These are phyloP conservation scores for Exophiala sideris DNA, from an alignment of 2,329 filamentous ascomycete genomes.

Conservation along the genomic window DNA sequence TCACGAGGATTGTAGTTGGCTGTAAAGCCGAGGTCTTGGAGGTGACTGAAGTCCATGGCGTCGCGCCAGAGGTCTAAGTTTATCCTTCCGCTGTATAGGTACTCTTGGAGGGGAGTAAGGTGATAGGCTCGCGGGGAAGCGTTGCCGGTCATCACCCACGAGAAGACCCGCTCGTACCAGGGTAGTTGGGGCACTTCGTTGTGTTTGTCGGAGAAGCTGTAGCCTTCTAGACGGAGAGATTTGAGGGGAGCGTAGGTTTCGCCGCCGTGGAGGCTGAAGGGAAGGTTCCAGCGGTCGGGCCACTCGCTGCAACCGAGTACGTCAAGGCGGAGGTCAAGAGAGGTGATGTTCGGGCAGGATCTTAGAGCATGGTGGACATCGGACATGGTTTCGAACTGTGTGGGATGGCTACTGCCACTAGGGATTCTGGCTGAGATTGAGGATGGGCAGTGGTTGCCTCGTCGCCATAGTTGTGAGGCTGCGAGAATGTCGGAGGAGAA, in stretches of 20 bases:
- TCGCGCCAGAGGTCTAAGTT: constrained; percentile 3
- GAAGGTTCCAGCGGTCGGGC: not conserved
- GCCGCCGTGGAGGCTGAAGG: not conserved
- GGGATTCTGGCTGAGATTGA: not conserved
- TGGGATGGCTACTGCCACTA: not conserved
- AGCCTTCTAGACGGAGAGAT: not conserved
- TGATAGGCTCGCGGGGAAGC: not conserved
- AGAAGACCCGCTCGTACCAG: not conserved
- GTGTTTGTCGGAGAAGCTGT: not conserved
- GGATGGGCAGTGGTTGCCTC: not conserved
- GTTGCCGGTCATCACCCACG: not conserved
- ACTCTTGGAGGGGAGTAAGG: not conserved
- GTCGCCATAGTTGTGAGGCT: not conserved
- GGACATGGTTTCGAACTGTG: not conserved
- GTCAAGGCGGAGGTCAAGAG: not conserved
- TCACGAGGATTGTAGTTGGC: not conserved
- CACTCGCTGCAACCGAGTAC: not conserved
- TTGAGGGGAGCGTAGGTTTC: not conserved
- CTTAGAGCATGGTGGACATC: not conserved
- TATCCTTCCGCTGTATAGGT: not conserved
- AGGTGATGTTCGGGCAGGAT: constrained; percentile 1
- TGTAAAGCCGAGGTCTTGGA: not conserved
- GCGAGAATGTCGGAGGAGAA: not conserved
- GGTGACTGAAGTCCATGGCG: not conserved
- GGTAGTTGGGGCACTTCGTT: too few species aligned